phyloP scores from a whole-genome alignment of 2,329 filamentous ascomycete species.

The Calonectria honghensis region DNA sequence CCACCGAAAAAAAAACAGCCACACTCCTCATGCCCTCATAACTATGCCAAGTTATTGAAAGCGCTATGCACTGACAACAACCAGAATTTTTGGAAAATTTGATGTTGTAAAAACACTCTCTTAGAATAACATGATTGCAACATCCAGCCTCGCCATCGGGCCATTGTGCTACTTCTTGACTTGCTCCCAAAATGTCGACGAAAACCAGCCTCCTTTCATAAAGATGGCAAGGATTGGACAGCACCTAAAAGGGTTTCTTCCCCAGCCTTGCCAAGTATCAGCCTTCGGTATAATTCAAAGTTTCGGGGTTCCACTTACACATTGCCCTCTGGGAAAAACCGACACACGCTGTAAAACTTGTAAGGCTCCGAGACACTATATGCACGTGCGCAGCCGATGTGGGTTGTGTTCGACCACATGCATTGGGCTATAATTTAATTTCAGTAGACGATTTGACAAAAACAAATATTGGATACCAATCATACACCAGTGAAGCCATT shows the following conservation, averaged over 20 bases:
- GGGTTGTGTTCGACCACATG: slow-evolving; percentile 59
- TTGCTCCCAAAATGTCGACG: background rate
- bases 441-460: slow-evolving; percentile 25
- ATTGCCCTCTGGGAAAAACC: slow-evolving; percentile 60
- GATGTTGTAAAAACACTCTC: background rate
- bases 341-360: slow-evolving; percentile 60
- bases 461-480: background rate
- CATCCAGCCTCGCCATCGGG: background rate
- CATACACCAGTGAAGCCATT: slow-evolving; percentile 63
- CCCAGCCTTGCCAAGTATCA: slow-evolving; percentile 50
- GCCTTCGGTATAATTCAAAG: background rate
- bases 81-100: background rate
- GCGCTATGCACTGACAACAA: too few relatives aligned
- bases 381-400: slow-evolving; percentile 59
- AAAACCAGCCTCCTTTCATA: background rate
- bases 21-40: background rate
- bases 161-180: background rate
- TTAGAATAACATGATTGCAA: background rate
- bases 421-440: slow-evolving; percentile 57
- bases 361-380: slow-evolving; percentile 57
- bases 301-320: slow-evolving; percentile 53
- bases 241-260: slow-evolving; percentile 53
- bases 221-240: background rate
- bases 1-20: background rate
- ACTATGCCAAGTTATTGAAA: background rate